A percentile compares a stretch with the other conserved stretches of the same genome.
Evolutionary conservation across 371 early-diverging fungal genomes (phyloP).

Genomic region (Mucor lusitanicus): DNA sequence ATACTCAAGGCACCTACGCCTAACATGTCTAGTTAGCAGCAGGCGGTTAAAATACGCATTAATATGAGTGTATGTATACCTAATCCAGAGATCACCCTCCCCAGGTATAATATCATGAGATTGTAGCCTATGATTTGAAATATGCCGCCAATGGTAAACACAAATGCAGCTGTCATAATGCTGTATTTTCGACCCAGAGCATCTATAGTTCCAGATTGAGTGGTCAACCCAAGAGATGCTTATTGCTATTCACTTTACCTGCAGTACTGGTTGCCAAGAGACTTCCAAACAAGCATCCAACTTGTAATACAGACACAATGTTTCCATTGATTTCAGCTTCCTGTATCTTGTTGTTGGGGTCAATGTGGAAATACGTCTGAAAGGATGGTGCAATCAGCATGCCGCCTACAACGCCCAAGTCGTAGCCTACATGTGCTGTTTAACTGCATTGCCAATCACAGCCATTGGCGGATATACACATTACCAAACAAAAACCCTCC

Average conservation of each 20-base stretch:
- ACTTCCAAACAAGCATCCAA: slow-evolving; percentile 38
- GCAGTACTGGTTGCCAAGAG: slow-evolving; percentile 29
- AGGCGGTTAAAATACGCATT: neutral
- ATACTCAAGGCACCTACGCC: slow-evolving; percentile 36
- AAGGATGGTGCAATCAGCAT: slow-evolving; percentile 37
- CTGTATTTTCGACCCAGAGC: slow-evolving; percentile 26
- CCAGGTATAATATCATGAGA: slow-evolving; percentile 26
- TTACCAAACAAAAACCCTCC: slow-evolving; percentile 37
- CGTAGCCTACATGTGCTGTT: slow-evolving; percentile 21
- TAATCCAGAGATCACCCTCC: slow-evolving; percentile 34
- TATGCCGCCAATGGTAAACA: slow-evolving; percentile 31
- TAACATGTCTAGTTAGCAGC: neutral
- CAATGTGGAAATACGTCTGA: slow-evolving; percentile 36
- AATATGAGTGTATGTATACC: slow-evolving; percentile 7
- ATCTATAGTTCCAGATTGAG: slow-evolving; percentile 8
- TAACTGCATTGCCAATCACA: neutral
- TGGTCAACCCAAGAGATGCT: neutral
- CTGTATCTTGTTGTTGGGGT: slow-evolving; percentile 28
- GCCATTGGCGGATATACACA: neutral
- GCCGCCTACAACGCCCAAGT: slow-evolving; percentile 34
- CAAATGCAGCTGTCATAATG: slow-evolving; percentile 17
- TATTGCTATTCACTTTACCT: slow-evolving; percentile 14
- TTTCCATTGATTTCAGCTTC: slow-evolving; percentile 39
- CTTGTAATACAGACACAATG: slow-evolving; percentile 34
- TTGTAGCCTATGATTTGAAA: slow-evolving; percentile 28